These are phyloP conservation scores for Geranium incanum DNA, from an alignment of 441 rosid genomes.

Conservation along the genomic window DNA sequence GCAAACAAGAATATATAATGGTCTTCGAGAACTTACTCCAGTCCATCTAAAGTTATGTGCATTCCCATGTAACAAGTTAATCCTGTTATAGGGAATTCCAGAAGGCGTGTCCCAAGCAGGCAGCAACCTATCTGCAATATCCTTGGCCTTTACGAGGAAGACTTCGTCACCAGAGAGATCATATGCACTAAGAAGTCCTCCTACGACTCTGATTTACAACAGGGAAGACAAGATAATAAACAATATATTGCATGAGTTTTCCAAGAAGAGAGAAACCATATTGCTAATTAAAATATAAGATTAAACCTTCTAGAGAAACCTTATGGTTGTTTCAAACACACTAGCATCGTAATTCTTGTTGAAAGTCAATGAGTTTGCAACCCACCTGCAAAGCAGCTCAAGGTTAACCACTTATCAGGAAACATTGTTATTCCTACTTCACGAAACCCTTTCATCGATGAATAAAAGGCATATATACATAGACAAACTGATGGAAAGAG, in stretches of 20 bases:
- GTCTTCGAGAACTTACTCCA: not conserved
- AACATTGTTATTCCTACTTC: not conserved
- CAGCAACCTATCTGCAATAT: conserved; percentile 2
- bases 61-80: conserved; percentile 6
- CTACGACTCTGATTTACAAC: not conserved
- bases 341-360: conserved; percentile 2
- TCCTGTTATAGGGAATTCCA: conserved; percentile 4
- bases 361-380: conserved; percentile 1
- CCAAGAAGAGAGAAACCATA: conserved; percentile 1
- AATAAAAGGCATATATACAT: not conserved
- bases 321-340: conserved; percentile 3
- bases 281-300: not conserved
- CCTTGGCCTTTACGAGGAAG: conserved; percentile 4
- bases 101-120: conserved; percentile 9
- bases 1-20: not conserved
- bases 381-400: conserved; percentile 6
- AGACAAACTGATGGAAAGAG: too few relatives aligned
- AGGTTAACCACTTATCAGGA: not conserved
- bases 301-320: conserved; percentile 5
- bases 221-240: not conserved
- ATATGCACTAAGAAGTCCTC: conserved; percentile 3
- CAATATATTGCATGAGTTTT: not conserved
- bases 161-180: conserved; percentile 2
- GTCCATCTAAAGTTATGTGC: conserved; percentile 5
- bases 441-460: not conserved